Evolutionary conservation across 73 alveolate genomes (phyloP).

Genomic region (Symbiodinium natans): DNA sequence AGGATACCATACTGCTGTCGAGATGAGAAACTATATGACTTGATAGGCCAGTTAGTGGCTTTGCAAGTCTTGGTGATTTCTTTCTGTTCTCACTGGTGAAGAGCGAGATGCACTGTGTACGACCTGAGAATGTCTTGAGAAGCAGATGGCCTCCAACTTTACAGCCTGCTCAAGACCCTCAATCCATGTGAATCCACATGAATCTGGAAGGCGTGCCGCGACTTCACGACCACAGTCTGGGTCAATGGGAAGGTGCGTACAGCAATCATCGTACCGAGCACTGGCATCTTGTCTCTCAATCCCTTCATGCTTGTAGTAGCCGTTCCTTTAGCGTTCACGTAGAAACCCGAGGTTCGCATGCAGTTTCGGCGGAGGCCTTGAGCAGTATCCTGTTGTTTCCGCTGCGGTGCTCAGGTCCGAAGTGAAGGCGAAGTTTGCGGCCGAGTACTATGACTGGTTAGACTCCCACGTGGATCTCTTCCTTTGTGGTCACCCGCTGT

Average conservation of each 20-base stretch:
- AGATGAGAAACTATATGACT: background rate
- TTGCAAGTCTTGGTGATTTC: no score
- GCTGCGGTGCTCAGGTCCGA: background rate
- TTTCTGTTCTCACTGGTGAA: background rate
- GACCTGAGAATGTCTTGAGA: no score
- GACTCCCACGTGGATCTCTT: background rate
- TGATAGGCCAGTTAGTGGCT: background rate
- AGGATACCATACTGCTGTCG: background rate
- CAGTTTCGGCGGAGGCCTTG: no score
- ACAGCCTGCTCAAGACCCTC: background rate
- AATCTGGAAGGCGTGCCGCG: background rate
- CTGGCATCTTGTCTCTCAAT: background rate
- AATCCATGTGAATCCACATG: background rate
- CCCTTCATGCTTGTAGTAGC: no score
- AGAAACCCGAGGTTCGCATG: no score
- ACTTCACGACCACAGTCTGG: background rate
- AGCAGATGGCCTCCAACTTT: background rate
- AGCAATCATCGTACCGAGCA: background rate
- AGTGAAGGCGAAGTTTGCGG: background rate
- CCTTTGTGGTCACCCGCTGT: background rate
- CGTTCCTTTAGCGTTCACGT: no score
- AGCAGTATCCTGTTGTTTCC: no score
- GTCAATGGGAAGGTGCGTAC: background rate
- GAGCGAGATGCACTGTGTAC: no score
- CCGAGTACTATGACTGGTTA: background rate